Evolutionary conservation across 305 asterid genomes (phyloP).

Genomic region (Fraxinus sp.): DNA sequence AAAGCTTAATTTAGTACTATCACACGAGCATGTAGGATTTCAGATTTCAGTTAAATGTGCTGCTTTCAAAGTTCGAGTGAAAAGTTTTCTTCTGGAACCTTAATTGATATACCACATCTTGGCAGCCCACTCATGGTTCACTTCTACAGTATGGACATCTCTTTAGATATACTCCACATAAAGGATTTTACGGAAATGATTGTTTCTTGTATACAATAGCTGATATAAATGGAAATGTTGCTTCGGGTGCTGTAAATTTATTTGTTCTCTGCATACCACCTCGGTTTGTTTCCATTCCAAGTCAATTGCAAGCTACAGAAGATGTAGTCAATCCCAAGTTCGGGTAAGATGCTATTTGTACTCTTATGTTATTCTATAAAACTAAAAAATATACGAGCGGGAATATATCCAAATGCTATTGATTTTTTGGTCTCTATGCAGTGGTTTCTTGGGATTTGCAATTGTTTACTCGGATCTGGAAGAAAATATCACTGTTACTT

Average conservation of each 20-base stretch:
- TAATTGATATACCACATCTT: constrained; percentile 10
- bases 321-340: constrained; percentile 66
- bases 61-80: neutral
- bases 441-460: constrained; percentile 79
- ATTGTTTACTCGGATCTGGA: constrained; percentile 54
- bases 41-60: neutral
- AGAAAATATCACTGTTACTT: constrained; percentile 61
- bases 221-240: constrained; percentile 64
- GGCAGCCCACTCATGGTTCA: constrained; percentile 86
- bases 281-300: constrained; percentile 62
- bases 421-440: constrained; percentile 37
- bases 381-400: neutral
- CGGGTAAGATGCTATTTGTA: constrained; percentile 45
- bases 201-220: constrained; percentile 57
- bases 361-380: neutral
- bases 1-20: neutral
- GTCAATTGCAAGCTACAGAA: constrained; percentile 66
- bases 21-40: neutral
- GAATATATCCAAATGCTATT: neutral
- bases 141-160: constrained; percentile 53
- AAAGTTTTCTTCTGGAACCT: constrained; percentile 1
- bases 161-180: constrained; percentile 76
- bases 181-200: constrained; percentile 74
- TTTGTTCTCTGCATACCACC: constrained; percentile 73
- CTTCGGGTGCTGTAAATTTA: constrained; percentile 64